A percentile compares a stretch with the other conserved stretches of the same genome.
These are phyloP conservation scores for Ustulina deusta DNA, from an alignment of 2,329 filamentous ascomycete species.

Conservation along the genomic window DNA sequence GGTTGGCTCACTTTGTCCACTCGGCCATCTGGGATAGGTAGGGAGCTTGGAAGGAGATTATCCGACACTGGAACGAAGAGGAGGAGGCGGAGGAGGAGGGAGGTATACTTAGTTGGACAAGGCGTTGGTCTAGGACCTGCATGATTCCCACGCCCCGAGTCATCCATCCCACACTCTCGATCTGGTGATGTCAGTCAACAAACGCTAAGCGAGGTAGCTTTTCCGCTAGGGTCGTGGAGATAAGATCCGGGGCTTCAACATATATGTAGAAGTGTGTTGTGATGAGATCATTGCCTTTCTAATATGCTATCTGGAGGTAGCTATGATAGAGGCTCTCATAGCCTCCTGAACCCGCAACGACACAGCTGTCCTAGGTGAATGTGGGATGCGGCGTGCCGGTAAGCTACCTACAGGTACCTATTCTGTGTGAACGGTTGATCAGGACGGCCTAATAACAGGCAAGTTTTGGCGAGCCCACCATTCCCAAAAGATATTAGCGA, in stretches of 20 bases:
- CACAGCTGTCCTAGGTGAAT: slow-evolving; percentile 5
- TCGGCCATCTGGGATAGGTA: slow-evolving; percentile 32
- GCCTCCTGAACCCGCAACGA: slow-evolving; percentile 10
- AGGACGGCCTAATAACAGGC: slow-evolving; percentile 17
- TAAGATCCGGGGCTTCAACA: not conserved
- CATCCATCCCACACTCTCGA: slow-evolving; percentile 27
- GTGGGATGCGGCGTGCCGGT: slow-evolving; percentile 17
- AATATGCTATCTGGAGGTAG: not conserved
- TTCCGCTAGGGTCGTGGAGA: slow-evolving; percentile 11
- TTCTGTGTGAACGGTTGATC: slow-evolving; percentile 9
- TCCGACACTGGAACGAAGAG: slow-evolving; percentile 17
- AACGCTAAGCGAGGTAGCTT: slow-evolving; percentile 28
- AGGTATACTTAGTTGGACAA: slow-evolving; percentile 1
- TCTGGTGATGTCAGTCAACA: slow-evolving; percentile 37
- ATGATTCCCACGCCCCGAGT: slow-evolving; percentile 16
- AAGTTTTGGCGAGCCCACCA: slow-evolving; percentile 32
- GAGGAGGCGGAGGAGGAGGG: slow-evolving; percentile 9
- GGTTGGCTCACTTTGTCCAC: slow-evolving; percentile 13
- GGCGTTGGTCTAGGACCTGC: slow-evolving; percentile 19
- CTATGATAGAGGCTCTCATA: slow-evolving; percentile 12
- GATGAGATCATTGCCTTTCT: slow-evolving; percentile 11
- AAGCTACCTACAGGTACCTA: slow-evolving; percentile 2
- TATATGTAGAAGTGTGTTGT: slow-evolving; percentile 2
- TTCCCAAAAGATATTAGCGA: not conserved
- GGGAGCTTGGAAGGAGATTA: slow-evolving; percentile 25